Base-by-base conservation (phyloP, 352 stramenopile genomes). In the Pythium dissimile region DNA sequence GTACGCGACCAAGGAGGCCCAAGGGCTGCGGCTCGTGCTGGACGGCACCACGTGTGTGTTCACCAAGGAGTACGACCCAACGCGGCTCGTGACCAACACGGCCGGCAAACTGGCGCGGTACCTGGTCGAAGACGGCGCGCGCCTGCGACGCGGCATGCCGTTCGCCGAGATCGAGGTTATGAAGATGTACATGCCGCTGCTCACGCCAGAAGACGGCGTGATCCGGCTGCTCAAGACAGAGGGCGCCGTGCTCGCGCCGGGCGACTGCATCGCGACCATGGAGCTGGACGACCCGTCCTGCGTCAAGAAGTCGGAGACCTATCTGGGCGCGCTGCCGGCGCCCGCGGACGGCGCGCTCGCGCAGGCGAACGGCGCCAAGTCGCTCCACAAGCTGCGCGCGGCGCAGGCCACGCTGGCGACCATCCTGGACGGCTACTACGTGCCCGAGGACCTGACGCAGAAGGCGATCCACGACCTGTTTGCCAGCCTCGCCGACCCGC, bases 141-240 rank as follows among this genome's bases (percentile, higher is more conserved):
- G 93, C 9, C 71, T 95, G 28, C 82, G 82, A 68, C 83, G 84
- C 37, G 84, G 82, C 32, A 94, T 90, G 76, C 84, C 86, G 56
- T 95, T 90, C 64, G 86, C 84, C 32, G 86, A 95, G 63, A 89
- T 95, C 15, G 86, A 95, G 60, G 98, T 99, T n/a, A 99, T 99
- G 97, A 99, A 99, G 84, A 99, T 99, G 98, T 99, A 99, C 83
- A 99, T 99, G 96, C 97, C 97, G 21, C 81, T 99, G 35, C 89
- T 97, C 57, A 98, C 98, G 0, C 95, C 95, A 23, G 98, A 99
- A 75, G 82, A 80, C 32, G 97, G 97, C 79, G 73, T 97, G 5
- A 97, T 99, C 49, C 87, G 86, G 11, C 94, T 98, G 71, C 78
- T 95, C 31, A 95, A 97, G 71, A 97, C 98, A 2, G 97, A 99